Evolutionary conservation across 441 rosid species (phyloP), one percentile per base, ranked within the genome.

Genomic region (Syzygium malaccense): DNA sequence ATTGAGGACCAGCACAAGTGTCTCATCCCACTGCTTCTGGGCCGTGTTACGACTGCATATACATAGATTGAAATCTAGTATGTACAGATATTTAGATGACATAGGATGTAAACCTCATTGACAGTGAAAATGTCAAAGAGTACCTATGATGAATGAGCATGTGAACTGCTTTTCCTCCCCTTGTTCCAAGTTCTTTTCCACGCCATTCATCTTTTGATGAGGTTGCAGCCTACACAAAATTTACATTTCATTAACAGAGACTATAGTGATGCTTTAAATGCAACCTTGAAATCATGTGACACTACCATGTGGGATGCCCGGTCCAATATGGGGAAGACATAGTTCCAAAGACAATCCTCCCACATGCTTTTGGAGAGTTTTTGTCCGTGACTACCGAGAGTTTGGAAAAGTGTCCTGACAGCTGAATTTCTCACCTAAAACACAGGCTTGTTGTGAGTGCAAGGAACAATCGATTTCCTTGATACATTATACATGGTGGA

Each of bases 1-100:
- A 90, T 99, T 95, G 88, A 98, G 97, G 92, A 98, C 99, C 68
- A 97, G 95, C 41, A 97, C 99, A 88, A 98, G 95, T 48, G 99
- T 98, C 92, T 98, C 99, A 95, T 96, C 99, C 99, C 99, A 98
- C 90, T 97, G 99, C 91, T 98, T 98, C 92, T 98, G 99, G 92
- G 96, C 98, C 45, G 99, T 94, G 93, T 98, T 98, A 90, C 99
- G 99, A 93, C 99, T 98, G 95, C 90, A 94, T 89, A 90, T 91
- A 87, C 23, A 84, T 49, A 84, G 86, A 55, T 54, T 51, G 13
- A 56, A 79, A 85, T 87, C 56, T 89, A 66, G 85, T 55, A 30
- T 19, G 87, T 86, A 48, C 89, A 86, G 68, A 86, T 51, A 87
- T 55, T 60, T 54, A 45, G 75, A 84, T 88, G 88, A 86, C 58